phyloP scores from a whole-genome alignment of 2,329 filamentous ascomycete genomes.

The Aspergillus hiratsukae region DNA sequence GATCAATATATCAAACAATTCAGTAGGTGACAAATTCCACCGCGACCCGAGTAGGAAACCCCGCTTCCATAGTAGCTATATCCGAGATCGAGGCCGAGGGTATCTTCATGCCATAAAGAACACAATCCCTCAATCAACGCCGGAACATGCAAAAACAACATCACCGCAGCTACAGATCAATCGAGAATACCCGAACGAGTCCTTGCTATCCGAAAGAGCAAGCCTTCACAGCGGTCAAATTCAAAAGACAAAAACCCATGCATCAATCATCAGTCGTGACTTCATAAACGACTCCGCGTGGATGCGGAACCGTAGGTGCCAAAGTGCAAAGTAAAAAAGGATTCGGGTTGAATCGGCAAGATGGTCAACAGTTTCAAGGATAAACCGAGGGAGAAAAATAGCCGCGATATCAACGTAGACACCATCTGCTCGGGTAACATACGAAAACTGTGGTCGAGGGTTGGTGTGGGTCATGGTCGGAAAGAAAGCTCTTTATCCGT shows the following conservation, averaged over 20 bases:
- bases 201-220: neutral
- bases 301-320: constrained; percentile 10
- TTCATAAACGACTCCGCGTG: constrained; percentile 25
- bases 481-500: constrained; percentile 19
- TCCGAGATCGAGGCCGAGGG: constrained; percentile 25
- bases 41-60: constrained; percentile 22
- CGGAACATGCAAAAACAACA: constrained; percentile 24
- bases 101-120: constrained; percentile 34
- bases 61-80: constrained; percentile 18
- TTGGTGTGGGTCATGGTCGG: neutral
- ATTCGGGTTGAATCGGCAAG: constrained; percentile 4
- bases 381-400: neutral
- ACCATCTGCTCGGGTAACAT: neutral
- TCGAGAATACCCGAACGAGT: constrained; percentile 3
- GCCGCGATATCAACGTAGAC: neutral
- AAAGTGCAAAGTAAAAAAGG: constrained; percentile 3
- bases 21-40: constrained; percentile 16
- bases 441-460: neutral
- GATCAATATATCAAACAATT: neutral
- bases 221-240: constrained; percentile 12
- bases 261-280: constrained; percentile 37
- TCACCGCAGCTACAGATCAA: neutral
- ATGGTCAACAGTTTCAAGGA: constrained; percentile 8
- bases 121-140: constrained; percentile 25
- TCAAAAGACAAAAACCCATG: constrained; percentile 23